Conservation (phyloP, 805 yeast species). For the Metschnikowia lochheadii region DNA sequence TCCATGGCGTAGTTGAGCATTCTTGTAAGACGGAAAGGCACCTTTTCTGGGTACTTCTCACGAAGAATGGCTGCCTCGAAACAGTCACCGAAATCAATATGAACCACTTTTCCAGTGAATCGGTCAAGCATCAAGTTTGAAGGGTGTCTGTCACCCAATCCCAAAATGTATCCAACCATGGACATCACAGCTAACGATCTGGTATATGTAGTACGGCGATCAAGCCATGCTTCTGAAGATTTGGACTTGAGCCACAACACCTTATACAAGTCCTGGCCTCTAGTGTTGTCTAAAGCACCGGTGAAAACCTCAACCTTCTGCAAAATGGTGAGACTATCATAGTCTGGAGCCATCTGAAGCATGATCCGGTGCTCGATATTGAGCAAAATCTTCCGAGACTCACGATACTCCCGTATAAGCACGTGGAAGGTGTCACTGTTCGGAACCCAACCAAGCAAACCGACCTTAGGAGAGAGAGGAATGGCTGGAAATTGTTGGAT, state of each 20-base stretch:
- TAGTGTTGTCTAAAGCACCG: conserved; percentile 88
- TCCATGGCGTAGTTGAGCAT: conserved; percentile 99
- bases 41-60: conserved; percentile 97
- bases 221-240: conserved; percentile 96
- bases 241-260: conserved; percentile 95
- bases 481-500: conserved; percentile 90
- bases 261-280: conserved; percentile 94
- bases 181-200: conserved; percentile 97
- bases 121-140: conserved; percentile 94
- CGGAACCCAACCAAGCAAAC: conserved; percentile 94
- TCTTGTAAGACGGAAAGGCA: conserved; percentile 92
- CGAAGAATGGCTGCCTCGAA: conserved; percentile 96
- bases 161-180: conserved; percentile 95
- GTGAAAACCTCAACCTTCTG: conserved; percentile 97
- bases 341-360: conserved; percentile 97
- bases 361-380: conserved; percentile 93
- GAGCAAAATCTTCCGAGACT: conserved; percentile 79
- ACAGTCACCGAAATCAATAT: conserved; percentile 98
- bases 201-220: conserved; percentile 93
- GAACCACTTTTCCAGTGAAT: conserved; percentile 91
- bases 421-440: conserved; percentile 96
- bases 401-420: conserved; percentile 87
- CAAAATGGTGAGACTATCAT: conserved; percentile 79
- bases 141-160: conserved; percentile 97
- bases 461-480: conserved; percentile 96